Base-by-base conservation (phyloP, 2,329 filamentous ascomycete genomes). In the Penicillium italicum region DNA sequence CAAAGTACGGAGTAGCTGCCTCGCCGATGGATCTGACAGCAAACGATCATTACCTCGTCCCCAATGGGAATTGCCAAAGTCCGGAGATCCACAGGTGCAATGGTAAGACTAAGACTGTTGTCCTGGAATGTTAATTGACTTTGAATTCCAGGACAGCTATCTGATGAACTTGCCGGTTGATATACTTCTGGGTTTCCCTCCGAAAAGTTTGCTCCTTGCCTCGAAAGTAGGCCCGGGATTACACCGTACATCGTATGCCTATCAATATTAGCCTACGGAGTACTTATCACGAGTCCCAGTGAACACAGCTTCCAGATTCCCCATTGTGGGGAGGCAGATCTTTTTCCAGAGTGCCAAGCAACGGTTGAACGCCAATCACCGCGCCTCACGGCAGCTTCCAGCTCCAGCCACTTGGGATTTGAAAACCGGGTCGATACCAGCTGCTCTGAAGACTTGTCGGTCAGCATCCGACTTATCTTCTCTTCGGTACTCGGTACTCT, bases 291-390 rank as follows among this genome's bases (percentile, higher is more conserved):
- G 8, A 49, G 24, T 20, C 36, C 34, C 16, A 34, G 16, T 20
- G 22, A 41, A 42, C 24, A 42, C 24, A 38, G 33, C 26, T 22
- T 12, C 44, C 43, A 44, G 44, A 51, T 56, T 53, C 50, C 38
- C 38, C 47, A 30, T 50, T 61, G 60, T 61, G 62, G 62, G 50
- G 57, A 28, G 40, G 40, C 50, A 43, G 60, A 60, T 61, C 56
- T 30, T 40, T 33, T 28, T 33, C 7, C 9, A 33, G 26, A 45
- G 48, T 52, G 52, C 55, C 58, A 54, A 61, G 58, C 44, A 51
- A 37, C 36, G n/a, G 33, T 22, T 37, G 18, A 10, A 50, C 49
- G 48, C 53, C 47, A 56, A 56, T 45, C 48, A 57, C 30, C 46
- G 33, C 53, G 28, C 34, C 48, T 43, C 20, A 20, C 47, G 16